Conservation (phyloP, 139 green algal genomes). For the Closterium sp. region DNA sequence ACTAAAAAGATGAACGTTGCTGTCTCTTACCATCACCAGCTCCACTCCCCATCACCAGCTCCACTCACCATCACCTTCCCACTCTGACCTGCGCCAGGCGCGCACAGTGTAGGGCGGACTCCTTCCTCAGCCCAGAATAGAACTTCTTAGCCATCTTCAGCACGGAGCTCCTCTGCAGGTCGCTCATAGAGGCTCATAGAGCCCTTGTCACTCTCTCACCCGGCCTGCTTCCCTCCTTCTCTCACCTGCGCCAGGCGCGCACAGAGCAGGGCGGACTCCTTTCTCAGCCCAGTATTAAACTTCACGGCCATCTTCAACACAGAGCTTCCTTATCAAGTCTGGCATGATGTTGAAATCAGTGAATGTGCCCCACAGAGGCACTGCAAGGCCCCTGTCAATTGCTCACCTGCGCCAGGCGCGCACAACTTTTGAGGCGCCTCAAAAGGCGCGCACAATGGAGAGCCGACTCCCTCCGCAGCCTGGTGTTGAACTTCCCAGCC, state of each 20-base stretch:
- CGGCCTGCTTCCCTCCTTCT: too few species aligned
- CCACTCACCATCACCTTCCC: too few species aligned
- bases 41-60: too few species aligned
- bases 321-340: conserved; percentile 38
- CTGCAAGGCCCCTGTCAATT: neutral
- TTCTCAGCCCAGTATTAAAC: conserved; percentile 49
- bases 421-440: too few species aligned
- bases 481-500: conserved; percentile 46
- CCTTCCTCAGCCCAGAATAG: conserved; percentile 38
- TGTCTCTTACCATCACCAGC: too few species aligned
- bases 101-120: conserved; percentile 45
- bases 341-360: too few species aligned
- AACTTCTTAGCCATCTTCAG: conserved; percentile 45
- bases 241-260: conserved; percentile 37
- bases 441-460: conserved; percentile 32
- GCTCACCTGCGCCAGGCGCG: conserved; percentile 41
- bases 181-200: too few species aligned
- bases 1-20: too few species aligned
- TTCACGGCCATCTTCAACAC: conserved; percentile 44
- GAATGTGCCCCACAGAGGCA: too few species aligned
- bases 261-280: conserved; percentile 35
- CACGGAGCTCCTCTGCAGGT: conserved; percentile 44
- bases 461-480: conserved; percentile 33
- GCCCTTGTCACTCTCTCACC: too few species aligned
- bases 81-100: conserved; percentile 19